phyloP scores from a whole-genome alignment of 345 rosid genomes.

The Heritiera littoralis region DNA sequence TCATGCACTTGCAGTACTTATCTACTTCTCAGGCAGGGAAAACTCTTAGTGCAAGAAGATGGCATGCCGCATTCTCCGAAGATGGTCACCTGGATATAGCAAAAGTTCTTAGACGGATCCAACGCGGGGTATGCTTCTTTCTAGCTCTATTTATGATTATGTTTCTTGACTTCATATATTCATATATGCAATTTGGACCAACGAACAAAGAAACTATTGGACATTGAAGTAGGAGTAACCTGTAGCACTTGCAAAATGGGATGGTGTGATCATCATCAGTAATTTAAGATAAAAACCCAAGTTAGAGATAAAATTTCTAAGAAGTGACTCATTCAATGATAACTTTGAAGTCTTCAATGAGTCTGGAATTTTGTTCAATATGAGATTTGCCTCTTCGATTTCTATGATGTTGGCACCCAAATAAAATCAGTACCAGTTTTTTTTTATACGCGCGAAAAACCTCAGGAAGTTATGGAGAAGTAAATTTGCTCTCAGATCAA shows the following conservation, averaged over 20 bases:
- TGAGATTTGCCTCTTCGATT: not conserved
- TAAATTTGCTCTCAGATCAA: not conserved
- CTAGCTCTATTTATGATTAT: not conserved
- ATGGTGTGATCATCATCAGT: not conserved
- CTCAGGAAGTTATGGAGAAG: not conserved
- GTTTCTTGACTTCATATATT: slow-evolving; percentile 4
- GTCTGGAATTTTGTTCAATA: not conserved
- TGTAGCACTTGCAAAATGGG: not conserved
- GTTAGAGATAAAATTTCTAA: not conserved
- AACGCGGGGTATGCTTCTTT: slow-evolving; percentile 67
- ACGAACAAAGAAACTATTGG: not conserved
- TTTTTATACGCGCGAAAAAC: not conserved
- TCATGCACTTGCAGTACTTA: not conserved
- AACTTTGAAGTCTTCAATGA: not conserved
- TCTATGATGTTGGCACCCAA: not conserved
- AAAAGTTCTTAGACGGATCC: slow-evolving; percentile 82
- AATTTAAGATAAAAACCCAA: not conserved
- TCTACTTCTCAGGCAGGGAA: slow-evolving; percentile 64
- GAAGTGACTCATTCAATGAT: not conserved
- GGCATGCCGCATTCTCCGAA: slow-evolving; percentile 84
- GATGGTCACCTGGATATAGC: slow-evolving; percentile 88
- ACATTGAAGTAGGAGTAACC: not conserved
- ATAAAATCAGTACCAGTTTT: not conserved
- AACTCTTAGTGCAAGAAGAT: slow-evolving; percentile 86
- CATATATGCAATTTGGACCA: not conserved